Base-by-base conservation (phyloP, 1,139 yeast species). In the Candida glucosophila region DNA sequence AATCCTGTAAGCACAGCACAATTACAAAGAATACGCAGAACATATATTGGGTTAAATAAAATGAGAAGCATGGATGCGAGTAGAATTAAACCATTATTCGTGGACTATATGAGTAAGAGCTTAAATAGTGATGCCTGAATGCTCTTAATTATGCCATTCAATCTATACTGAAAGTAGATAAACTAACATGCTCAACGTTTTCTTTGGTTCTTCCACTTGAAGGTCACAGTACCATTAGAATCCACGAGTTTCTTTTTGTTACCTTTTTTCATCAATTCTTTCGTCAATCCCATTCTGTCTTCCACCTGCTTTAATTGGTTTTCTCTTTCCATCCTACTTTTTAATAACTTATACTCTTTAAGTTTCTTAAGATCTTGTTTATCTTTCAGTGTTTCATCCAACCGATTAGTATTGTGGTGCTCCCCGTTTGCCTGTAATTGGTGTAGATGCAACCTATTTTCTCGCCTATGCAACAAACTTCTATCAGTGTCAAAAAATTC, bases 191-290 rank as follows among this genome's bases (percentile, higher is more conserved):
- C 16, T 27, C 17, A 33, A 22, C 80, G 70, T 58, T 85, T 86
- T 43, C 97, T 73, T 47, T 77, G 81, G 40, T 71, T 78, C 49
- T 78, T 81, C 94, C 95, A 88, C 57, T 82, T 82, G 58, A 72
- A 88, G n/a, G 66, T 62, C 1, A 69, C 69, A 32, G 68, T 68
- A 3, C 96, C 97, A 22, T 71, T 66, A 9, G 64, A 55, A 30
- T 67, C 77, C 5, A 68, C 62, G 4, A 78, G 49, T 59, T 86
- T 88, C 66, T 79, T 81, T 55, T 81, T 83, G 32, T 74, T 74
- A 1, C 97, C 97, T 39, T 77, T 79, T 50, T 83, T 83, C 95
- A 88, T 83, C 33, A 86, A 67, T 47, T 88, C 94, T 32, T 81
- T 71, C 41, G 86, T 92, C 32, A 69, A 45, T 29, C 78, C 82